Base-by-base conservation (phyloP, 345 rosid species). In the Euphorbia lathyris region DNA sequence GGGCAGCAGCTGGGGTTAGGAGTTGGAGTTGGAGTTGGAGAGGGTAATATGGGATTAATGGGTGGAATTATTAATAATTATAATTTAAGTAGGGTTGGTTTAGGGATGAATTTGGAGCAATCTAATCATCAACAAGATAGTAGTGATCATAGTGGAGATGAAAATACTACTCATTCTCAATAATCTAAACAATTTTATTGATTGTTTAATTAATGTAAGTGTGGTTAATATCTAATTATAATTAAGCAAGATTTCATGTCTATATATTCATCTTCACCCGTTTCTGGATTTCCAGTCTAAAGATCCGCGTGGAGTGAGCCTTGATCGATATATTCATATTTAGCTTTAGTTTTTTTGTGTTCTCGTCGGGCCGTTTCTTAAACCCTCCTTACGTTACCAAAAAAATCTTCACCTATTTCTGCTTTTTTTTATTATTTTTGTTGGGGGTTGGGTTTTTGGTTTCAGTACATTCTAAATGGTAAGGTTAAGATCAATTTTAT, bases 1-100 rank as follows among this genome's bases (percentile, higher is more conserved):
- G 53, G 65, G 30, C 93, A 86, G 58, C 94, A 88, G 42, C 81
- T 86, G 30, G 96, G 93, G 40, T 70, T 88, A 73, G 87, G 87
- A 73, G 78, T 85, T 0, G 66, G 73, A 11, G 91, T 88, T 72
- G 87, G 87, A 73, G 78, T 85, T 0, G 66, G 73, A 11, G 91
- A 83, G 67, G 70, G 80, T 34, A 82, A 79, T 36, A 73, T 87
- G 80, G 87, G 85, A 16, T 69, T 83, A 72, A 71, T 85, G 76
- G 83, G 84, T 0, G 77, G 77, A 58, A 64, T 78, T 27, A 66
- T 62, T 50, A 36, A 64, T 20, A 69, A 71, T 30, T 50, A 74
- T 56, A 63, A 55, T n/a, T 53, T 62, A 34, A 70, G 79, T 58
- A 69, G 84, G 58, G 77, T 67, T 48, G 86, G 86, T 67, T 76